Evolutionary conservation across 176 grass and related monocot genomes (phyloP).

Genomic region (Rhynchospora tenuis): DNA sequence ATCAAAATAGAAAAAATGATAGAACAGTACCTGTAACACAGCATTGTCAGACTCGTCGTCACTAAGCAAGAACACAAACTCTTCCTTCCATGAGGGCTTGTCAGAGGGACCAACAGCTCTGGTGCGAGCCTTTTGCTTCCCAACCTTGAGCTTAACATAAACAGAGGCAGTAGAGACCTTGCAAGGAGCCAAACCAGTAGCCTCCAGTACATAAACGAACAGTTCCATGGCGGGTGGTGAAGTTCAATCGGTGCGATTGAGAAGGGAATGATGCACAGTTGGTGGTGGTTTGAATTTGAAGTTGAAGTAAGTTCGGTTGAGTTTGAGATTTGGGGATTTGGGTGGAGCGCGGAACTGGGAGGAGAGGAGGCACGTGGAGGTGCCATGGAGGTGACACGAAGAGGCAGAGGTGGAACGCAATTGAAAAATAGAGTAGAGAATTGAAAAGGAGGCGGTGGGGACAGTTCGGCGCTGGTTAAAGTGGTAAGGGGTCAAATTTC

Average conservation of each 20-base stretch:
- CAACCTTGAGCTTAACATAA: slow-evolving; percentile 62
- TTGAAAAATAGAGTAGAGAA: background rate
- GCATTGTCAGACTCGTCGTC: slow-evolving; percentile 12
- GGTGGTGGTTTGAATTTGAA: background rate
- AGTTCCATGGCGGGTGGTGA: slow-evolving; percentile 40
- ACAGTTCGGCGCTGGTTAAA: background rate
- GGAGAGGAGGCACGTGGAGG: background rate
- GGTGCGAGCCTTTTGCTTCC: slow-evolving; percentile 48
- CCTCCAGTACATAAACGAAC: slow-evolving; percentile 54
- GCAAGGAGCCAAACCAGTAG: slow-evolving; percentile 34
- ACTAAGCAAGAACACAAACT: slow-evolving; percentile 45
- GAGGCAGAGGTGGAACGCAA: background rate
- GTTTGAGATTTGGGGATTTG: background rate
- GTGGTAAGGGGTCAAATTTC: background rate
- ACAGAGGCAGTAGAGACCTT: background rate
- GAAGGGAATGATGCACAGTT: background rate
- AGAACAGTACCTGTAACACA: background rate
- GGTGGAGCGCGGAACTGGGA: background rate
- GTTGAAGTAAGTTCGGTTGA: background rate
- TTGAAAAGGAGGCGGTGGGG: background rate
- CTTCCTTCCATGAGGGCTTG: slow-evolving; percentile 63
- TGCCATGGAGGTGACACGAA: background rate
- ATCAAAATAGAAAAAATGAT: background rate
- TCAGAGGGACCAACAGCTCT: slow-evolving; percentile 17
- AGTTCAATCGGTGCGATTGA: background rate